Base-by-base conservation (phyloP, 768 basidiomycete genomes). In the Daedaleopsis sinensis region DNA sequence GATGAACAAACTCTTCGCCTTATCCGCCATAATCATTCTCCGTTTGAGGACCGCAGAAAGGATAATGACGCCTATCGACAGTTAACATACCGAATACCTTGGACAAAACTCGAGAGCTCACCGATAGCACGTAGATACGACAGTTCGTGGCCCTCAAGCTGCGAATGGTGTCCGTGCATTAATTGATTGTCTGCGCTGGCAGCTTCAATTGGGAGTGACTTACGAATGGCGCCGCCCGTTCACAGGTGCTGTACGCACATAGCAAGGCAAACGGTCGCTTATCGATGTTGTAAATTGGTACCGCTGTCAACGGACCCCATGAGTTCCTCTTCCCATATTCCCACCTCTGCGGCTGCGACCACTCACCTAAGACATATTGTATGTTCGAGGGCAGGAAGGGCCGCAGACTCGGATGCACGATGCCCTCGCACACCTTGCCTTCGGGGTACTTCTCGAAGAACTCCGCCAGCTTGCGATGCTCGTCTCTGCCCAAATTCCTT, bases 41-140 rank as follows among this genome's bases (percentile, higher is more conserved):
- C 93, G 84, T 73, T 97, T 96, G 50, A 97, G 81, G 7, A 96
- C 93, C 12, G 94, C 94, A 37, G 93, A 94, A 38, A 97, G 80
- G 54, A 97, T 96, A 63, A 97, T 95, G 37, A 97, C 94, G 53
- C 93, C 91, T 82, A 54, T 38, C 47, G 50, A 16, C 18, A 63
- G 48, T 46, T 55, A 55, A 13, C 55, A 46, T 50, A 38, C 57
- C 55, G 61, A 64, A 51, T 1, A 60, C 18, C 38, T 15, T 18
- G 18, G 12, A 42, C 12, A 49, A 36, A 13, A 5, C 46, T 3
- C 12, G n/a, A 21, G 23, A n/a, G 32, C 68, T 64, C 63, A 87
- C 91, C 93, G 65, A 96, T 95, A 18, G 95, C 95, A 44, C 94
- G 87, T 55, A 96, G 73, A 74, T 96, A 97, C 16, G 95, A 96